Conservation (phyloP, 78 protist genomes). For the Dictyostelium discoideum region DNA sequence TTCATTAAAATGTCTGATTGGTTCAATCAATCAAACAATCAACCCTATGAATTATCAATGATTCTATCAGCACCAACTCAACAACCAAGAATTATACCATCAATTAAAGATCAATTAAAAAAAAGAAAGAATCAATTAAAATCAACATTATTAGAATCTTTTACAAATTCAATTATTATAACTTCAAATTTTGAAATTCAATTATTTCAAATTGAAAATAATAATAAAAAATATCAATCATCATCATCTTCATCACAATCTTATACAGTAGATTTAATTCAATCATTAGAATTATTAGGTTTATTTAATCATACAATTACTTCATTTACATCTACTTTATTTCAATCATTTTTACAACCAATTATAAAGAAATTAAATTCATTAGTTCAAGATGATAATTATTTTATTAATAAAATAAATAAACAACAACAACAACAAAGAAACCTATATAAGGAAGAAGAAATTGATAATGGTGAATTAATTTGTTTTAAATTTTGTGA, state of each 20-base stretch:
- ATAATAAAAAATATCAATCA: not conserved
- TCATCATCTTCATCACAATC: not conserved
- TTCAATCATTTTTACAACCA: slow-evolving; percentile 27
- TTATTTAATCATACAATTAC: slow-evolving; percentile 7
- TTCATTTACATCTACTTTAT: slow-evolving; percentile 11
- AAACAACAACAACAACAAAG: not conserved
- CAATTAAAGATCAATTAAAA: slow-evolving; percentile 57
- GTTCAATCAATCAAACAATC: not conserved
- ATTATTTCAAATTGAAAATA: not conserved
- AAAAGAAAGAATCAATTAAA: slow-evolving; percentile 57
- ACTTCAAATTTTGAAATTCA: not conserved
- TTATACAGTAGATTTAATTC: not conserved
- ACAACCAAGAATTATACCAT: slow-evolving; percentile 52
- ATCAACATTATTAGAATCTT: slow-evolving; percentile 18
- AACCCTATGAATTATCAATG: not conserved
- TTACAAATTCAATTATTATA: slow-evolving; percentile 37
- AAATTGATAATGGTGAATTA: not conserved
- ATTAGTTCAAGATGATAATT: not conserved
- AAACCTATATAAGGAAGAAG: not conserved
- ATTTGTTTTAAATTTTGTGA: not conserved
- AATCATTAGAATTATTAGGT: slow-evolving; percentile 30
- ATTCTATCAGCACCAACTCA: not conserved
- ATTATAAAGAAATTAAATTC: not conserved
- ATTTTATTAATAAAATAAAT: not conserved
- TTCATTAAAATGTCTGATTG: slow-evolving; percentile 15